Percentiles rank a stretch among this genome's conserved stretches.
These are phyloP conservation scores for Porpolomopsis calyptriformis DNA, from an alignment of 768 basidiomycete species.

Conservation along the genomic window DNA sequence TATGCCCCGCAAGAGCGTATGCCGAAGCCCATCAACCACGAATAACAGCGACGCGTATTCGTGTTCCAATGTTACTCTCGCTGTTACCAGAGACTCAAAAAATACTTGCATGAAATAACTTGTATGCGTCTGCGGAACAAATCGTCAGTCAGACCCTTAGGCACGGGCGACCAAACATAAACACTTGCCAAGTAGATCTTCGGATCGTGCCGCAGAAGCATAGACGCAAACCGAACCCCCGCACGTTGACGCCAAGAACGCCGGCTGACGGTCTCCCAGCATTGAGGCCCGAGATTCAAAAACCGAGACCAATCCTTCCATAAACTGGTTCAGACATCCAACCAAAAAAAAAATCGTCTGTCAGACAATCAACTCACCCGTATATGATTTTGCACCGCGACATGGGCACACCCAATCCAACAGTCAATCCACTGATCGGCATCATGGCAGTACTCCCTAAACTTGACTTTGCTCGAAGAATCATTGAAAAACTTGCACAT, in stretches of 20 bases:
- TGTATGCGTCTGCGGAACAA: constrained; percentile 28
- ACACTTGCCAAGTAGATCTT: constrained; percentile 46
- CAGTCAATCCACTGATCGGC: constrained; percentile 55
- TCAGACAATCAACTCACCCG: no score
- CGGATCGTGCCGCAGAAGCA: constrained; percentile 47
- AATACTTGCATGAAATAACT: constrained; percentile 46
- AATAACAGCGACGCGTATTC: constrained; percentile 49
- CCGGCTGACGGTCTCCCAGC: constrained; percentile 46
- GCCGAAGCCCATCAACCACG: constrained; percentile 43
- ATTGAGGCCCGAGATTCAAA: constrained; percentile 39
- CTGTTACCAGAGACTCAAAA: constrained; percentile 40
- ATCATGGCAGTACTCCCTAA: constrained; percentile 20
- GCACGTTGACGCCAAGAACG: constrained; percentile 44
- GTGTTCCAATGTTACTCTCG: constrained; percentile 41
- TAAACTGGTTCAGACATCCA: background rate
- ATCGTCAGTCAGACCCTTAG: background rate
- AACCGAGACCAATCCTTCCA: constrained; percentile 52
- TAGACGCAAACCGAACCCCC: constrained; percentile 51
- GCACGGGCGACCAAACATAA: background rate
- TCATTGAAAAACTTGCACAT: constrained; percentile 30
- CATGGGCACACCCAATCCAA: constrained; percentile 62
- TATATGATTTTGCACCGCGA: constrained; percentile 33
- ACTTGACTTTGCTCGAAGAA: constrained; percentile 12
- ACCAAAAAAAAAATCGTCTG: background rate
- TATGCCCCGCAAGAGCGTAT: constrained; percentile 37